Base-by-base conservation (phyloP, 768 basidiomycete species). In the Naganishia onofrii region DNA sequence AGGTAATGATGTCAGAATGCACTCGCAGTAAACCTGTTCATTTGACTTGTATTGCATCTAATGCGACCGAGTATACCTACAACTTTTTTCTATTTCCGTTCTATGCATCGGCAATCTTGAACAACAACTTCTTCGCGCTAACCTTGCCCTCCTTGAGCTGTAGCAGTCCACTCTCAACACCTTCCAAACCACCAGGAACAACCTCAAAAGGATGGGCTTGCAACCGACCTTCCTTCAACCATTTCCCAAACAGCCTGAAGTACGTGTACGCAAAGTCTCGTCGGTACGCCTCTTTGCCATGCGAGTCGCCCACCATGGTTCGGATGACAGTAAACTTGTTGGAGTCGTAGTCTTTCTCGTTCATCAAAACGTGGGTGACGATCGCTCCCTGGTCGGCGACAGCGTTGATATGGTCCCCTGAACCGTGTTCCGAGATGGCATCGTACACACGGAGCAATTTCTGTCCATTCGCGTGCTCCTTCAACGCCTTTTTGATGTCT, bases 111-210 rank as follows among this genome's bases (percentile, higher is more conserved):
- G 55, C 66, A n/a, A 76, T 64, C 68, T 73, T 74, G 74, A 70
- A 74, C 3, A 74, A 67, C 29, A 76, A 34, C 67, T 76, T 76
- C 71, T 74, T 76, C 4, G 70, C 75, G 13, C 71, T 73, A 12
- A 76, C 75, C 64, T 74, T 72, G 7, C 73, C 72, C 21, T 68
- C 67, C 73, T 73, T 58, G 64, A 64, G 46, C 64, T 23, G 7
- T 21, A 42, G 8, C 36, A 68, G n/a, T 17, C 38, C 67, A 38
- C 42, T 42, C 32, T 32, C 67, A 29, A 68, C 67, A 32, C 34
- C 54, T 19, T 57, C 55, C 54, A 68, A 46, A 6, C 67, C 67
- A 2, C 67, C 55, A 0, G 54, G 38, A 34, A 68, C 67, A 46
- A 68, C 67, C 23, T 68, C 67, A 28, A 58, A 23, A 34, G 67